Evolutionary conservation across 139 green algal species (phyloP).

Genomic region (Micromonas pusilla): DNA sequence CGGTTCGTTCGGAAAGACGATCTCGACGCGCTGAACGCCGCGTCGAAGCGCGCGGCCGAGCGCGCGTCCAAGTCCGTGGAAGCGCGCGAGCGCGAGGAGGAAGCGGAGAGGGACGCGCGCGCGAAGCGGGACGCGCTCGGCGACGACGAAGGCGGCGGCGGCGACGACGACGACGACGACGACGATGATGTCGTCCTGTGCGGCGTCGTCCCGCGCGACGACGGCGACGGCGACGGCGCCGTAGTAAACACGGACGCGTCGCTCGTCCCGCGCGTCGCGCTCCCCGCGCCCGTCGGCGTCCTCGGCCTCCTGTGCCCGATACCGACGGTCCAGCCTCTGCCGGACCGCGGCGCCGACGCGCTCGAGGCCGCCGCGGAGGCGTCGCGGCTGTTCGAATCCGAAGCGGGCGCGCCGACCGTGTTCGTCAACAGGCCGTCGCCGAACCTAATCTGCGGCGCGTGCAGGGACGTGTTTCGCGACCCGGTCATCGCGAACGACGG

Average conservation of each 20-base stretch:
- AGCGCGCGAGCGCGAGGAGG: too few species aligned
- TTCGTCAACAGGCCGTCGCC: neutral
- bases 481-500: slow-evolving; percentile 24
- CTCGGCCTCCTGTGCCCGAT: neutral
- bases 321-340: neutral
- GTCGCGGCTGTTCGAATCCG: neutral
- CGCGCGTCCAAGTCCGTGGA: too few species aligned
- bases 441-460: neutral
- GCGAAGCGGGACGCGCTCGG: neutral
- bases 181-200: neutral
- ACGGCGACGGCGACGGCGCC: too few species aligned
- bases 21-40: too few species aligned
- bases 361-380: neutral
- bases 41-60: too few species aligned
- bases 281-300: neutral
- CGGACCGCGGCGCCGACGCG: too few species aligned
- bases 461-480: slow-evolving; percentile 16
- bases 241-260: too few species aligned
- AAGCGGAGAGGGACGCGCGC: too few species aligned
- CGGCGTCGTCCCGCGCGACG: neutral
- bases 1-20: neutral
- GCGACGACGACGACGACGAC: neutral
- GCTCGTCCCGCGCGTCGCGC: neutral
- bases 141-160: neutral
- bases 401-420: neutral